Conservation (phyloP, 1,284 basidiomycete species). For the Microbotryum saponariae region DNA sequence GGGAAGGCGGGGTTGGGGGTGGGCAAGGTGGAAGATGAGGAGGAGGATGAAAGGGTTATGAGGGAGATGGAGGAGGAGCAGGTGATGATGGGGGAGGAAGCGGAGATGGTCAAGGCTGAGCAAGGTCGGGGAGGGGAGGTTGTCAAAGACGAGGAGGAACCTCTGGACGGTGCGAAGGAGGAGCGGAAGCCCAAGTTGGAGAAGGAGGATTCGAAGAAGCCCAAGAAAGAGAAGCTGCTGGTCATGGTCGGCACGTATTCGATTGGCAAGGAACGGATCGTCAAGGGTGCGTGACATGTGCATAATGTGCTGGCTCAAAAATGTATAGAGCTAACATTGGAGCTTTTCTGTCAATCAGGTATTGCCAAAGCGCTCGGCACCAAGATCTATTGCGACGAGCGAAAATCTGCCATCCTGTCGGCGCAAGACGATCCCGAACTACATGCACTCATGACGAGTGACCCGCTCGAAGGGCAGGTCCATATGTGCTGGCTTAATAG, state of each 20-base stretch:
- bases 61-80: constrained; percentile 26
- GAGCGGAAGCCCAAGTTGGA: constrained; percentile 33
- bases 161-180: constrained; percentile 29
- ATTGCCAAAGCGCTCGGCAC: constrained; percentile 65
- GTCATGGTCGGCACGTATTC: constrained; percentile 92
- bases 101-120: constrained; percentile 40
- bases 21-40: constrained; percentile 10
- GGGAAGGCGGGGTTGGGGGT: constrained; percentile 33
- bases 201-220: constrained; percentile 27
- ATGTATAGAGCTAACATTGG: neutral
- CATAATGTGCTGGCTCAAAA: neutral
- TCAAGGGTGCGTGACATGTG: constrained; percentile 58
- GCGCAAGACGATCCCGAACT: constrained; percentile 78
- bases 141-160: constrained; percentile 38
- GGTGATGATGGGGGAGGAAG: neutral
- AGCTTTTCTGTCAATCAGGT: neutral
- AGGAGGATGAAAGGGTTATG: constrained; percentile 28
- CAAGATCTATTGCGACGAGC: constrained; percentile 83
- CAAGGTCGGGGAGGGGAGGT: constrained; percentile 41
- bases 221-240: constrained; percentile 46
- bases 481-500: constrained; percentile 71
- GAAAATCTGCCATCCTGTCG: constrained; percentile 68
- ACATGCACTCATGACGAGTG: constrained; percentile 63
- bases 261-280: constrained; percentile 93
- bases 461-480: constrained; percentile 69